Evolutionary conservation across 1,139 yeast genomes (phyloP).

Genomic region (Saccharomyces pastorianus): DNA sequence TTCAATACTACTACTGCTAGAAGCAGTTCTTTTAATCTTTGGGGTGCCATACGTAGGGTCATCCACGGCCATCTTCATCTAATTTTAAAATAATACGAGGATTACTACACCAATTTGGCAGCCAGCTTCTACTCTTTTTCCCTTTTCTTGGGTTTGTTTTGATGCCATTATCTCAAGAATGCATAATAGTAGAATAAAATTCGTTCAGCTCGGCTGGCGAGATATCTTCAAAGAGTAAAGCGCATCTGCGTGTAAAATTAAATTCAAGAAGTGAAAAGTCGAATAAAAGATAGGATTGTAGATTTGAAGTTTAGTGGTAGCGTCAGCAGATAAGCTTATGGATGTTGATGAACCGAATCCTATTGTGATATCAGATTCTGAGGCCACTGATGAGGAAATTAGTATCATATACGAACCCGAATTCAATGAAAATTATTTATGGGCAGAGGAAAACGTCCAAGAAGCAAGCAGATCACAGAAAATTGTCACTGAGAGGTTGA

Average conservation of each 20-base stretch:
- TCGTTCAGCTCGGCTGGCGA: background rate
- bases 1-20: slow-evolving; percentile 52
- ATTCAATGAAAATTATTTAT: background rate
- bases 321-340: background rate
- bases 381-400: background rate
- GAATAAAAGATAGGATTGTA: background rate
- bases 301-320: background rate
- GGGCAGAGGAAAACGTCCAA: background rate
- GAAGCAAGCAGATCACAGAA: background rate
- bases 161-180: background rate
- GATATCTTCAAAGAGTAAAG: background rate
- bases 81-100: background rate
- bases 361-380: background rate
- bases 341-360: background rate
- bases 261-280: background rate
- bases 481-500: background rate
- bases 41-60: background rate
- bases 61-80: background rate
- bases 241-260: background rate
- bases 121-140: background rate
- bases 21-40: slow-evolving; percentile 6
- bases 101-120: background rate
- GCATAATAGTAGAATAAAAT: background rate
- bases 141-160: background rate
- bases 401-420: background rate